A percentile compares a stretch with the other conserved stretches of the same genome.
These are phyloP conservation scores for Kluyveromyces nonfermentans DNA, from an alignment of 805 yeast species.

Conservation along the genomic window DNA sequence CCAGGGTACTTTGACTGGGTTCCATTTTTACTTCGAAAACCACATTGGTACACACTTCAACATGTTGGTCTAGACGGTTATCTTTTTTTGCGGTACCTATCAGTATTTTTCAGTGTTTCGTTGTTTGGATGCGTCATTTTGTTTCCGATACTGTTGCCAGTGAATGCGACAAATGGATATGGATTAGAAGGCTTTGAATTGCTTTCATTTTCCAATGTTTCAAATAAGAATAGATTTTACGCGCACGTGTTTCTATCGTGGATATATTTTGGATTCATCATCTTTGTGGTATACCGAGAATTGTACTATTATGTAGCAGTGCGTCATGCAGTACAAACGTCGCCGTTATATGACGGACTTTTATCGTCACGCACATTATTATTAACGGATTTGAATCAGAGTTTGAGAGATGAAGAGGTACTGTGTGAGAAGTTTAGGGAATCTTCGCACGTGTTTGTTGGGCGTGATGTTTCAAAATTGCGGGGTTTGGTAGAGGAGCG, in stretches of 20 bases:
- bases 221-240: constrained; percentile 51
- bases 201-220: constrained; percentile 54
- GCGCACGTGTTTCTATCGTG: constrained; percentile 74
- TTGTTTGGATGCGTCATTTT: constrained; percentile 43
- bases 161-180: constrained; percentile 63
- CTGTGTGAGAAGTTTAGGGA: constrained; percentile 56
- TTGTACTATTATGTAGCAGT: constrained; percentile 59
- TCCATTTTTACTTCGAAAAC: constrained; percentile 38
- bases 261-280: constrained; percentile 57
- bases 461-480: constrained; percentile 53
- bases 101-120: constrained; percentile 44
- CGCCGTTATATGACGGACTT: constrained; percentile 63
- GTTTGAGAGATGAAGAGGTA: constrained; percentile 37
- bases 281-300: constrained; percentile 65
- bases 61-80: constrained; percentile 71
- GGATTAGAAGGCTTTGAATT: constrained; percentile 50
- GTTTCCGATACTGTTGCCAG: constrained; percentile 65
- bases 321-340: constrained; percentile 64
- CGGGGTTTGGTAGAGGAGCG: constrained; percentile 52
- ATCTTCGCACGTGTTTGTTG: constrained; percentile 49
- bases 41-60: constrained; percentile 56
- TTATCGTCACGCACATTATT: constrained; percentile 64
- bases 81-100: constrained; percentile 57
- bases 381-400: constrained; percentile 55
- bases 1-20: constrained; percentile 57